Percentiles rank a stretch among this genome's conserved stretches.
Evolutionary conservation across 2,329 filamentous ascomycete species (phyloP).

Genomic region (Penicillium crustosum): DNA sequence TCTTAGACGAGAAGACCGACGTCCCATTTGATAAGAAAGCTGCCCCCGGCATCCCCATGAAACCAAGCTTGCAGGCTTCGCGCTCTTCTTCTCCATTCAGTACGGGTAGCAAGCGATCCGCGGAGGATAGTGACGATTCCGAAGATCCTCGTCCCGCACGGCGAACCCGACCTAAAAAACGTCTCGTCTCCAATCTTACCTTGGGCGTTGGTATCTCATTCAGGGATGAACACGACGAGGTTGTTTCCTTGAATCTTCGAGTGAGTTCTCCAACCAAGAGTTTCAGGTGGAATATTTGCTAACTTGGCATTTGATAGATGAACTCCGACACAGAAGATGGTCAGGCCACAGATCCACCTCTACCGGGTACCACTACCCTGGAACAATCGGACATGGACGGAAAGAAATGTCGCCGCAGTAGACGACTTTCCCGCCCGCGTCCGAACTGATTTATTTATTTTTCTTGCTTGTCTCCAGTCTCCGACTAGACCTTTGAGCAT

Average conservation of each 20-base stretch:
- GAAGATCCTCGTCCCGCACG: constrained; percentile 36
- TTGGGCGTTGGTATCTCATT: constrained; percentile 39
- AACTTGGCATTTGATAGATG: constrained; percentile 11
- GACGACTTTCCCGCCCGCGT: constrained; percentile 22
- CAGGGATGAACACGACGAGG: constrained; percentile 39
- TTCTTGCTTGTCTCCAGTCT: constrained; percentile 12
- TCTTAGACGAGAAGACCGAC: constrained; percentile 50
- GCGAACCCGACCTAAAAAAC: constrained; percentile 31
- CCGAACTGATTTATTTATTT: constrained; percentile 8
- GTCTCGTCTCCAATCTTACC: constrained; percentile 39
- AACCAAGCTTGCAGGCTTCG: constrained; percentile 38
- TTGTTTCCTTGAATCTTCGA: constrained; percentile 39
- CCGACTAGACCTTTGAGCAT: constrained; percentile 10
- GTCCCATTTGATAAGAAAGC: constrained; percentile 23
- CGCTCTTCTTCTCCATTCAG: constrained; percentile 45
- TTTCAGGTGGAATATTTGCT: background rate
- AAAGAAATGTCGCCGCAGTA: constrained; percentile 20
- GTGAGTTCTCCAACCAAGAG: constrained; percentile 20
- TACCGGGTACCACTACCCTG: constrained; percentile 2
- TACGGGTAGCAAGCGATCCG: constrained; percentile 44
- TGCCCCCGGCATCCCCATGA: constrained; percentile 28
- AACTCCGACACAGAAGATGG: constrained; percentile 20
- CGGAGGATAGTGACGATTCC: constrained; percentile 41
- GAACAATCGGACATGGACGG: constrained; percentile 9
- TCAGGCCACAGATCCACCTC: constrained; percentile 9